Evolutionary conservation across 2,329 filamentous ascomycete genomes (phyloP), one percentile per base, ranked within the genome.

Genomic region (Aureobasidium lini): DNA sequence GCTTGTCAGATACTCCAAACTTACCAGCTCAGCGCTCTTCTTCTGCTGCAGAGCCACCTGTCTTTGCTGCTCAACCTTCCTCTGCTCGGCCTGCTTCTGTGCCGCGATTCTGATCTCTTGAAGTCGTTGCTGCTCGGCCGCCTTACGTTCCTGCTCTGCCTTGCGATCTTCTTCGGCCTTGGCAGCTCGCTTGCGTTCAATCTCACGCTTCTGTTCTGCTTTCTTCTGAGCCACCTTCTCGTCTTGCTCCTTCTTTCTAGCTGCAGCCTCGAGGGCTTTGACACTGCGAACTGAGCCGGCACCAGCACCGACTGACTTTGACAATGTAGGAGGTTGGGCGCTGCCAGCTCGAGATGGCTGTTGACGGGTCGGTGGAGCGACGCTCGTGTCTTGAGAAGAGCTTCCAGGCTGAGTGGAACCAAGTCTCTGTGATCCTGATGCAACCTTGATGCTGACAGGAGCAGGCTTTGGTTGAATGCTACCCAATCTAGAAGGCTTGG

Each of bases 221-320:
- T 90, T 93, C 52, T 86, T 84, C 67, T 91, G 86, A 13, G 84
- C 84, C 64, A 91, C 89, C 49, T 85, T 84, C 69, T 95, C 90
- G 66, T 95, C 91, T 70, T 84, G 87, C 70, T 95, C 90, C 69
- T 88, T 93, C 72, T 91, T 92, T 68, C 85, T 87, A 40, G 89
- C 88, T 2, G 87, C 89, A 49, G 88, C 79, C 57, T 92, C 84
- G 23, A 92, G 76, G 1, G 88, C 87, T 69, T 66, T 67, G 13
- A 72, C 66, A 8, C 70, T 66, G 18, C 68, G 64, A 48, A 68
- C 71, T 9, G 60, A 61, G 16, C 46, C 39, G 18, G 62, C 49
- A 15, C 34, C 44, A 23, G 59, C 52, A 39, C 60, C 46, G n/a
- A 36, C 39, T 4, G 59, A 44, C 32, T 57, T 61, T 7, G 52